Evolutionary conservation across 495 filamentous ascomycete genomes (phyloP).

Genomic region (Neurospora discreta): DNA sequence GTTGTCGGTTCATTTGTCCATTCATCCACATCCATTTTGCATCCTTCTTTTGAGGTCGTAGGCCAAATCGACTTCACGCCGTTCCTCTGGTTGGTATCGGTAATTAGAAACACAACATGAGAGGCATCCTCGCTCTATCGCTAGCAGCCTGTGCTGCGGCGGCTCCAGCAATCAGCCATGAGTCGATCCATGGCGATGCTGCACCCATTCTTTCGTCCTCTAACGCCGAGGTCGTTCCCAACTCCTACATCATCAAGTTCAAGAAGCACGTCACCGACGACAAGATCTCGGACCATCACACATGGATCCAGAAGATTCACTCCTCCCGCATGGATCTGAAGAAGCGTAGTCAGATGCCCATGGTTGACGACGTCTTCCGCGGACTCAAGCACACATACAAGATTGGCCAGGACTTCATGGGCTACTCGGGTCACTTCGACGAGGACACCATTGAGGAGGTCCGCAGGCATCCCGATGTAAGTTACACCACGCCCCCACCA

Average conservation of each 20-base stretch:
- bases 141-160: constrained; percentile 59
- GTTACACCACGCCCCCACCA: constrained; percentile 24
- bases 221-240: constrained; percentile 62
- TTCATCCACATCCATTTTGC: constrained; percentile 3
- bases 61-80: constrained; percentile 29
- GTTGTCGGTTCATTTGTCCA: constrained; percentile 15
- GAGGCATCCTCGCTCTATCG: constrained; percentile 54
- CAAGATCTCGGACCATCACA: constrained; percentile 65
- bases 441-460: constrained; percentile 87
- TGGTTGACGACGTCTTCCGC: constrained; percentile 58
- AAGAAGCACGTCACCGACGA: constrained; percentile 77
- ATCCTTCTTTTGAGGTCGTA: constrained; percentile 24
- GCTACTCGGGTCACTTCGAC: constrained; percentile 95
- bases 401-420: constrained; percentile 70
- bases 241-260: constrained; percentile 97
- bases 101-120: constrained; percentile 47
- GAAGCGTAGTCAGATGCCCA: constrained; percentile 74
- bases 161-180: constrained; percentile 61
- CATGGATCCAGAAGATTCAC: constrained; percentile 86
- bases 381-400: constrained; percentile 95
- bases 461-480: constrained; percentile 93
- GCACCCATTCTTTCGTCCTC: constrained; percentile 80
- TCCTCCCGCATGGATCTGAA: constrained; percentile 63
- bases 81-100: constrained; percentile 15
- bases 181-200: constrained; percentile 72